Evolutionary conservation across 2,329 filamentous ascomycete genomes (phyloP), one percentile per base, ranked within the genome.

Genomic region (Pseudonectria foliicola): DNA sequence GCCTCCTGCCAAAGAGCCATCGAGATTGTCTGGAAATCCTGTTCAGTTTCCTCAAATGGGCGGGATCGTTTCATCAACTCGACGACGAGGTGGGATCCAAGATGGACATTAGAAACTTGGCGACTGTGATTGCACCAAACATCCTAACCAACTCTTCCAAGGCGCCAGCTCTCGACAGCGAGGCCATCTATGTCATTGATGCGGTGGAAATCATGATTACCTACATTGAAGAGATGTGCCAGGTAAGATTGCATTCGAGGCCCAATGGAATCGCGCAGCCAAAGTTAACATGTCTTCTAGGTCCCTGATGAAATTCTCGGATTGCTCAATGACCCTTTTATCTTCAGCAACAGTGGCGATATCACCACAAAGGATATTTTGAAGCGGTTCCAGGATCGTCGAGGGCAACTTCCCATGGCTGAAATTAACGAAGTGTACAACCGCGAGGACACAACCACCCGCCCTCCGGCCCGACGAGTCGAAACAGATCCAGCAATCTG

Each of bases 31-130:
- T 98, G 61, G 92, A 98, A 62, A 88, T 98, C 27, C 64, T 98
- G 2, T 96, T 95, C 64, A 85, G 81, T 33, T 98, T 98, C 71
- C 72, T 98, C 30, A 95, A 95, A 54, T 98, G 92, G 90, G 87
- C 89, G 5, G 88, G 89, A 4, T 95, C 89, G 2, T 98, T 98
- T 68, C 90, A 93, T 43, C 89, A 95, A 55, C 81, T 98, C 11
- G 92, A 98, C 51, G 92, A 98, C 54, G 92, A 98, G 57, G 85
- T 84, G 14, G 92, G 92, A 16, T 95, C 90, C 50, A 95, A 96
- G 71, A 98, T 98, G 92, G 92, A 98, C 58, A 85, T 94, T 34
- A 88, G 94, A 67, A 98, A 98, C 55, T 74, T 98, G 44, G 87
- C 92, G 4, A 96, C 93, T 3, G 92, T 98, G 44, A 95, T 98